Conservation (phyloP, 108 stramenopile species). For the Aureococcus anophagefferens region DNA sequence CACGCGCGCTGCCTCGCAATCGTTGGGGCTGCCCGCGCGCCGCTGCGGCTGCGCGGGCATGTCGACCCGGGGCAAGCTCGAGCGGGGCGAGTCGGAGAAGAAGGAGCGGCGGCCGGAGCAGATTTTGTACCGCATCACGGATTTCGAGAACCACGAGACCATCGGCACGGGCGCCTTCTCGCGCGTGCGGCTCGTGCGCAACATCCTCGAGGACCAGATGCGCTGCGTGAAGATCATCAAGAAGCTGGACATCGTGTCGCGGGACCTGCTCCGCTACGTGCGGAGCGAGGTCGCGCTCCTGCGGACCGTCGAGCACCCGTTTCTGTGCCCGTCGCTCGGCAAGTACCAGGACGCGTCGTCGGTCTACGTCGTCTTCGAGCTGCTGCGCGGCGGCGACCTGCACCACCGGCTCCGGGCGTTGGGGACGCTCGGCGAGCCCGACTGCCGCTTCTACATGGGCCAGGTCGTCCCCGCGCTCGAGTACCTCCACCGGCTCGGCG, state of each 20-base stretch:
- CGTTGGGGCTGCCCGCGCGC: too few species aligned
- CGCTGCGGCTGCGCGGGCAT: too few species aligned
- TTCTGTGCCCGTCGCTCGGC: too few species aligned
- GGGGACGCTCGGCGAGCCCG: neutral
- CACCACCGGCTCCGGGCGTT: neutral
- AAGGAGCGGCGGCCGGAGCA: too few species aligned
- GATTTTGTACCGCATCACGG: neutral
- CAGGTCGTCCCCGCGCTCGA: neutral
- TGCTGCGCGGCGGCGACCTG: neutral
- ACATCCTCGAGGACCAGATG: neutral
- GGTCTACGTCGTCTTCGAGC: neutral
- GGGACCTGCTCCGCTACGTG: too few species aligned
- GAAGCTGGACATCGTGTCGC: neutral
- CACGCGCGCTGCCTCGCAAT: too few species aligned
- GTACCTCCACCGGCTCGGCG: neutral
- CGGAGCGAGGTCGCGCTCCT: too few species aligned
- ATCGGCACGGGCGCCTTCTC: neutral
- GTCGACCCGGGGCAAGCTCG: too few species aligned
- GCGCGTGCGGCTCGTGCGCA: neutral
- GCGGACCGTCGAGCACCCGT: too few species aligned
- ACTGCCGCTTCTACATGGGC: neutral
- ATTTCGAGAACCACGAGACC: neutral
- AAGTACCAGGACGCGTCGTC: neutral
- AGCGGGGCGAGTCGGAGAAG: too few species aligned
- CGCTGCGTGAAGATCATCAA: neutral